phyloP scores from a whole-genome alignment of 805 yeast genomes.

The Kregervanrija fluxuum region DNA sequence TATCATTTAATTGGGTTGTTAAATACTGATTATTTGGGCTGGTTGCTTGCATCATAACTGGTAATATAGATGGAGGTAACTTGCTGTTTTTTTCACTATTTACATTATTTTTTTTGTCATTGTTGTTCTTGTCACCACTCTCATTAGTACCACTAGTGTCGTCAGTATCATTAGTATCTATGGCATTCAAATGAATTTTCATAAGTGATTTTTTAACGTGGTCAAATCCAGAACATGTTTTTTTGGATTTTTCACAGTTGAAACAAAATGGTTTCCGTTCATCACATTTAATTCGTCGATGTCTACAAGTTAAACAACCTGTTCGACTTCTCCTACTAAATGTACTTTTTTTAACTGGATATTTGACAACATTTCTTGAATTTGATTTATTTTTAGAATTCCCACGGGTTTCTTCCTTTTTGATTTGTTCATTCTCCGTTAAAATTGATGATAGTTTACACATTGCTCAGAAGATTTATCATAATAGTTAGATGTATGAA shows the following conservation, averaged over 20 bases:
- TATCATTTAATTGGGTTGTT: too few relatives aligned
- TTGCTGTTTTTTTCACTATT: background rate
- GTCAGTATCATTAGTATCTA: background rate
- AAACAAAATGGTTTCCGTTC: constrained; percentile 63
- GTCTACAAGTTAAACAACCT: constrained; percentile 69
- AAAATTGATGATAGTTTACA: too few relatives aligned
- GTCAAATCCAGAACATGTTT: constrained; percentile 65
- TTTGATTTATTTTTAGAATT: too few relatives aligned
- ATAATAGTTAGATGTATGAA: too few relatives aligned
- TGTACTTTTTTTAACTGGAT: constrained; percentile 23
- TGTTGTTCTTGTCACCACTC: background rate
- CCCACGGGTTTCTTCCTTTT: too few relatives aligned
- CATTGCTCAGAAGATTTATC: too few relatives aligned
- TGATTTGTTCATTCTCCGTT: too few relatives aligned
- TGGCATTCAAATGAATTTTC: background rate
- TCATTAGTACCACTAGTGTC: background rate
- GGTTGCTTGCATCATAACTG: too few relatives aligned
- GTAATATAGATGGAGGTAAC: too few relatives aligned
- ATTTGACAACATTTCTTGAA: background rate
- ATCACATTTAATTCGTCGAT: constrained; percentile 68
- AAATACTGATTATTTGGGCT: too few relatives aligned
- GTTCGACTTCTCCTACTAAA: constrained; percentile 61
- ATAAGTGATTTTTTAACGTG: constrained; percentile 16
- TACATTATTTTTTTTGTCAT: constrained; percentile 2
- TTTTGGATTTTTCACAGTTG: constrained; percentile 59